Conservation (phyloP, 164 flowering plant genomes). For the Kingdonia uniflora region DNA sequence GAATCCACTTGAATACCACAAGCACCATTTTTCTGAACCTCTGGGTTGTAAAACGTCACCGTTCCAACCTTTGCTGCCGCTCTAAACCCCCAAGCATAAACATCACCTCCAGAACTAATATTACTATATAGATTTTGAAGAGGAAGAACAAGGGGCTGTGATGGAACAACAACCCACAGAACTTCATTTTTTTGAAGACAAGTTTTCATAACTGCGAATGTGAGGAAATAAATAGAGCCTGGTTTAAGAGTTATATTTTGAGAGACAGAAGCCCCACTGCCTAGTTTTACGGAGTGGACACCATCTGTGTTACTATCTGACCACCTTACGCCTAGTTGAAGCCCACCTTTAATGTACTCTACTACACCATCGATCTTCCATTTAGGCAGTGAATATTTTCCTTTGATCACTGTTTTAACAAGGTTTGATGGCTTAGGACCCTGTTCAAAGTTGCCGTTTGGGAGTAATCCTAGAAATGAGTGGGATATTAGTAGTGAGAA, state of each 20-base stretch:
- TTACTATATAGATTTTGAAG: slow-evolving; percentile 55
- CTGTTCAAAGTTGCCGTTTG: slow-evolving; percentile 88
- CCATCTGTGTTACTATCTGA: slow-evolving; percentile 60
- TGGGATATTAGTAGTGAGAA: no score
- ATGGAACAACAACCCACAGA: slow-evolving; percentile 49
- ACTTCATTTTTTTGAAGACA: slow-evolving; percentile 37
- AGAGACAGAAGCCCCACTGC: slow-evolving; percentile 77
- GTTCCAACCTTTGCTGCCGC: slow-evolving; percentile 10
- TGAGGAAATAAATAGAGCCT: slow-evolving; percentile 58
- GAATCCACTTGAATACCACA: slow-evolving; percentile 14
- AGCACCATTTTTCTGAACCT: slow-evolving; percentile 10
- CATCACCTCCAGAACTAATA: slow-evolving; percentile 6
- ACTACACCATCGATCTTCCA: slow-evolving; percentile 51
- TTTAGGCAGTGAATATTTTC: slow-evolving; percentile 18
- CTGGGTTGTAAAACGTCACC: slow-evolving; percentile 16
- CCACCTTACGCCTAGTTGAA: slow-evolving; percentile 80
- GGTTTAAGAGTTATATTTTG: slow-evolving; percentile 46
- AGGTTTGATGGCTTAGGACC: slow-evolving; percentile 37
- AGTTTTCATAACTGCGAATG: slow-evolving; percentile 57
- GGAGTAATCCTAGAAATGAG: slow-evolving; percentile 17
- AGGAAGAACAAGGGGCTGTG: slow-evolving; percentile 57
- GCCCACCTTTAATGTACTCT: slow-evolving; percentile 93
- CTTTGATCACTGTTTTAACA: slow-evolving; percentile 52
- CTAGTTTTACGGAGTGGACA: slow-evolving; percentile 80
- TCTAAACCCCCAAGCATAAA: slow-evolving; percentile 18